These are phyloP conservation scores for Colletotrichum sp. DNA, from an alignment of 2,329 filamentous ascomycete genomes.

Conservation along the genomic window DNA sequence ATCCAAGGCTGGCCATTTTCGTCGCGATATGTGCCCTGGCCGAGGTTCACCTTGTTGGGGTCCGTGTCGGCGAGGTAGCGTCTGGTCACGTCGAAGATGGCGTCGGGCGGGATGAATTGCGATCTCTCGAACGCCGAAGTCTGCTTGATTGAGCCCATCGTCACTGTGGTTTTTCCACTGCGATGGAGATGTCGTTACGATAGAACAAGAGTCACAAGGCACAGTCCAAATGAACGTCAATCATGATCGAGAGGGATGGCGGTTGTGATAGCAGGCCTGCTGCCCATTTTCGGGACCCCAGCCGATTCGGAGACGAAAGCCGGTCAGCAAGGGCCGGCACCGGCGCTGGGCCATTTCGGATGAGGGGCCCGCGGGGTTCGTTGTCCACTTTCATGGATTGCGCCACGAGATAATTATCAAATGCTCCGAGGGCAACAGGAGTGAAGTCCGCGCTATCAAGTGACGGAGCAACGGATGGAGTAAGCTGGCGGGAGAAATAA, in stretches of 20 bases:
- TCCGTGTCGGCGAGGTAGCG: conserved; percentile 32
- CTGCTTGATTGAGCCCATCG: conserved; percentile 9
- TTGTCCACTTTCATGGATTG: neutral
- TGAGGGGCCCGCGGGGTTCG: conserved; percentile 5
- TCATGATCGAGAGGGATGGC: neutral
- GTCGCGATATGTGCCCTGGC: conserved; percentile 41
- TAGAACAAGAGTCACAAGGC: too few relatives aligned
- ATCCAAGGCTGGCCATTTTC: conserved; percentile 41
- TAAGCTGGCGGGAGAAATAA: neutral
- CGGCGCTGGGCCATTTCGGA: conserved; percentile 1
- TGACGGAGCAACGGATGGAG: neutral
- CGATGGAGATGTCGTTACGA: neutral
- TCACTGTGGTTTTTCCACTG: neutral
- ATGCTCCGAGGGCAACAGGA: conserved; percentile 2
- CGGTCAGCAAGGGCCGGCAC: conserved; percentile 8
- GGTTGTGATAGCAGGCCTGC: neutral
- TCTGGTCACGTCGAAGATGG: conserved; percentile 38
- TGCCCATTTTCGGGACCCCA: neutral
- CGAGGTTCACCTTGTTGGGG: conserved; percentile 41
- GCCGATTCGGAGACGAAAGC: conserved; percentile 11
- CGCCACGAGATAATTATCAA: neutral
- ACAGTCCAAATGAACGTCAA: neutral
- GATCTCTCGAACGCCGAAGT: conserved; percentile 24
- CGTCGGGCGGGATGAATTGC: conserved; percentile 31
- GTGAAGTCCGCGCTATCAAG: neutral